phyloP scores from a whole-genome alignment of 2,329 filamentous ascomycete species.

The Graphiopsis chlorocephala region DNA sequence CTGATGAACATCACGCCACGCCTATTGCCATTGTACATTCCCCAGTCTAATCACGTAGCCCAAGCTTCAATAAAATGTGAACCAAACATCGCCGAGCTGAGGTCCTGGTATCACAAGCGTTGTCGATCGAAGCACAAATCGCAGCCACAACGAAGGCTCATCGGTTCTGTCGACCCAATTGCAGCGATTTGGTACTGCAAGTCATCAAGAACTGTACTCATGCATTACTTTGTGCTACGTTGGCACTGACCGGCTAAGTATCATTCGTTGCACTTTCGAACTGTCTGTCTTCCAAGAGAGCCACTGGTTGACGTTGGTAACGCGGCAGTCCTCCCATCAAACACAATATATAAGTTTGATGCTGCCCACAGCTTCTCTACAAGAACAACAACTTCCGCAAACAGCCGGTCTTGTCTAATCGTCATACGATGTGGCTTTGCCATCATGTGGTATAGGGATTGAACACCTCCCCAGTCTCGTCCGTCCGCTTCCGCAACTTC shows the following conservation, averaged over 20 bases:
- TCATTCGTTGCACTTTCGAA: too few species aligned
- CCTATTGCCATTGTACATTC: neutral
- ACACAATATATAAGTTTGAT: too few species aligned
- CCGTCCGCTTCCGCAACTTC: conserved; percentile 10
- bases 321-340: too few species aligned
- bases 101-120: neutral
- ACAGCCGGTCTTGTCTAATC: too few species aligned
- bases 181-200: neutral
- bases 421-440: too few species aligned
- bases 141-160: neutral
- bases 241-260: too few species aligned
- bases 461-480: neutral
- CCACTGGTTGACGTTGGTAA: too few species aligned
- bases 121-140: neutral
- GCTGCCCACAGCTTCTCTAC: too few species aligned
- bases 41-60: neutral
- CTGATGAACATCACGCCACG: neutral
- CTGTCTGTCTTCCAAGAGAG: too few species aligned
- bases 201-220: neutral
- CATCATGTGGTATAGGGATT: neutral
- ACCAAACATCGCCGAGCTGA: neutral
- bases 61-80: neutral
- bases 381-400: too few species aligned
- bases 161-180: neutral
- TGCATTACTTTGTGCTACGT: neutral